Evolutionary conservation across 768 basidiomycete species (phyloP), one percentile per base, ranked within the genome.

Genomic region (Hericium erinaceus): DNA sequence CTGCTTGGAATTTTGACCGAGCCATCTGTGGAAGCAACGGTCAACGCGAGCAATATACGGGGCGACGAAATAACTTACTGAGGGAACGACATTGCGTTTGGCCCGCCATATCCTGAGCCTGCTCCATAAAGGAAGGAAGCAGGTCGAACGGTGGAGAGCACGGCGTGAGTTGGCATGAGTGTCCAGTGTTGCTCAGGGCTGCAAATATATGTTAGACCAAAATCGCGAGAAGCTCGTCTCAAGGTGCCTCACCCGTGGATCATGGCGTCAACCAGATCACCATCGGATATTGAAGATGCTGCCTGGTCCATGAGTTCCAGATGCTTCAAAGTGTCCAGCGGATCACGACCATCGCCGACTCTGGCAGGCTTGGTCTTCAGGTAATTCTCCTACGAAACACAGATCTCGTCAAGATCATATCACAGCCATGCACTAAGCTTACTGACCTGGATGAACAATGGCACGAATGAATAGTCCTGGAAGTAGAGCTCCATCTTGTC

Each of bases 401-500:
- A 6, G 9, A 28, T 41, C 46, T 28, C 52, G 50, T 55, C 26
- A 39, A 26, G 2, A 7, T 16, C 9, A 55, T 8, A 10, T 11
- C 6, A 53, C 20, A 38, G 18, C 28, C 44, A 46, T 16, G 33
- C 39, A 15, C 18, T 18, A 20, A 48, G 61, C 70, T n/a, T 33
- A 33, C 26, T 26, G 48, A 92, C 93, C 78, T 97, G 93, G 49
- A 98, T 89, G 70, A 99, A 98, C 37, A 99, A 72, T 0, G 97
- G 97, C 51, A 98, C 81, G 64, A 98, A 93, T 1, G 88, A 83
- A 67, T 92, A 90, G 65, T 99, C 97, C 58, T 97, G 93, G 73
- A 98, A 99, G 71, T 98, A 99, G 59, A 91, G 69, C 55, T 98
- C 95, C 76, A 95, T 90, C 74, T 98, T 98, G 61, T 98, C 92